phyloP scores from a whole-genome alignment of 768 basidiomycete species.

The Lentinula guzmanii region DNA sequence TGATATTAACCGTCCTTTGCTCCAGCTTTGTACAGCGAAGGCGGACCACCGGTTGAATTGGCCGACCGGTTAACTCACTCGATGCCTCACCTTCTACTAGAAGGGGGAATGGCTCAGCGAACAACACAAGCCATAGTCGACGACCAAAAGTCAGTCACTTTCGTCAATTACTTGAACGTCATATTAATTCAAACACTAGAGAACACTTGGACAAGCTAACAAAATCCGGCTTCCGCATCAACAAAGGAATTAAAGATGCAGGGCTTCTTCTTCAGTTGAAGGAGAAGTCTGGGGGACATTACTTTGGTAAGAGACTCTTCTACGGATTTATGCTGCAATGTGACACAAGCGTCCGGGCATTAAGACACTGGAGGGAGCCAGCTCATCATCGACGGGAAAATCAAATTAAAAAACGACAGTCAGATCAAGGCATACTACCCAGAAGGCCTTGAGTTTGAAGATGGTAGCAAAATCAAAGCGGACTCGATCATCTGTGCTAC shows the following conservation, averaged over 20 bases:
- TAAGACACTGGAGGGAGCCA: slow-evolving; percentile 38
- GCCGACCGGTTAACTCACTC: slow-evolving; percentile 45
- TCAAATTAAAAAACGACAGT: slow-evolving; percentile 44
- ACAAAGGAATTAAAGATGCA: slow-evolving; percentile 33
- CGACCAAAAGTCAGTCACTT: slow-evolving; percentile 29
- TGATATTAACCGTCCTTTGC: not conserved
- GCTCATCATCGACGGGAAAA: slow-evolving; percentile 42
- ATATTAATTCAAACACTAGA: slow-evolving; percentile 13
- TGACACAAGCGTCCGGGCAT: not conserved
- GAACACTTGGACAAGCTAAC: slow-evolving; percentile 41
- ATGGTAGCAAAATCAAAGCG: slow-evolving; percentile 22
- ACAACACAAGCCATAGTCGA: slow-evolving; percentile 29
- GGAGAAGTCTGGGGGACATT: slow-evolving; percentile 44
- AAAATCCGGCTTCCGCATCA: slow-evolving; percentile 40
- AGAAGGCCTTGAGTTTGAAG: slow-evolving; percentile 22
- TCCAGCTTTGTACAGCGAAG: slow-evolving; percentile 33
- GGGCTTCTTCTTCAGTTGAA: slow-evolving; percentile 31
- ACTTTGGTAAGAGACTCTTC: slow-evolving; percentile 32
- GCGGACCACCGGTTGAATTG: slow-evolving; percentile 39
- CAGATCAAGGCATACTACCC: slow-evolving; percentile 25
- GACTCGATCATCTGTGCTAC: slow-evolving; percentile 37
- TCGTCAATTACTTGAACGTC: not conserved
- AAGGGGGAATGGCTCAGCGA: slow-evolving; percentile 21
- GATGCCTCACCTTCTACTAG: slow-evolving; percentile 29
- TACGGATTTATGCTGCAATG: not conserved